A percentile compares a stretch with the other conserved stretches of the same genome.
phyloP scores from a whole-genome alignment of 768 basidiomycete genomes.

The Gelatoporia subvermispora region DNA sequence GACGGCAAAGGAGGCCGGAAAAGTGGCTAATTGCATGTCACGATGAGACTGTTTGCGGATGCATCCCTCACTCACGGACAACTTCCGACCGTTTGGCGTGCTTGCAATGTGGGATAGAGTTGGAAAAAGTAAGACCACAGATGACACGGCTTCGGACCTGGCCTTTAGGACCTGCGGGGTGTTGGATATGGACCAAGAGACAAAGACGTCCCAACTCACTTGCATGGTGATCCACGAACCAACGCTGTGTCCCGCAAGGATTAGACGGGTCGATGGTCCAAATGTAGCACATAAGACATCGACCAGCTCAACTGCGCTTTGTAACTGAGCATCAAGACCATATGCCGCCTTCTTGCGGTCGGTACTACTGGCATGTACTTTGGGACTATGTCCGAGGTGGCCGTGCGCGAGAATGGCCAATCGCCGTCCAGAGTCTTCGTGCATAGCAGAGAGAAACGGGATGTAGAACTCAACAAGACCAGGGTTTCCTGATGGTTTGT shows the following conservation, averaged over 20 bases:
- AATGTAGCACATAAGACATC: slow-evolving; percentile 36
- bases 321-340: slow-evolving; percentile 45
- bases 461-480: slow-evolving; percentile 66
- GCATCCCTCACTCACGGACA: slow-evolving; percentile 44
- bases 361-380: slow-evolving; percentile 19
- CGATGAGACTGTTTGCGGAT: background rate
- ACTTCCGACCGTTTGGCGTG: slow-evolving; percentile 57
- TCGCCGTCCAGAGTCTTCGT: slow-evolving; percentile 28
- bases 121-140: slow-evolving; percentile 64
- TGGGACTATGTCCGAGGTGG: slow-evolving; percentile 60
- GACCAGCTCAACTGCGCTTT: slow-evolving; percentile 50
- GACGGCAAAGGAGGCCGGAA: slow-evolving; percentile 44
- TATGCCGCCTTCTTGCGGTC: slow-evolving; percentile 24
- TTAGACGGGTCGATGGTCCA: slow-evolving; percentile 29
- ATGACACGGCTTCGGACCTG: slow-evolving; percentile 32
- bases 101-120: slow-evolving; percentile 57
- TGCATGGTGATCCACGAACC: slow-evolving; percentile 67
- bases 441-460: slow-evolving; percentile 54
- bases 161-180: slow-evolving; percentile 45
- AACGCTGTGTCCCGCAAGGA: slow-evolving; percentile 64
- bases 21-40: slow-evolving; percentile 31
- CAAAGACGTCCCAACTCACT: slow-evolving; percentile 28
- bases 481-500: slow-evolving; percentile 37
- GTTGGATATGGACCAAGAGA: background rate
- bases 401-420: slow-evolving; percentile 57